Percentiles rank a stretch among this genome's conserved stretches.
Evolutionary conservation across 2,329 filamentous ascomycete genomes (phyloP).

Genomic region (Diaporthe citri): DNA sequence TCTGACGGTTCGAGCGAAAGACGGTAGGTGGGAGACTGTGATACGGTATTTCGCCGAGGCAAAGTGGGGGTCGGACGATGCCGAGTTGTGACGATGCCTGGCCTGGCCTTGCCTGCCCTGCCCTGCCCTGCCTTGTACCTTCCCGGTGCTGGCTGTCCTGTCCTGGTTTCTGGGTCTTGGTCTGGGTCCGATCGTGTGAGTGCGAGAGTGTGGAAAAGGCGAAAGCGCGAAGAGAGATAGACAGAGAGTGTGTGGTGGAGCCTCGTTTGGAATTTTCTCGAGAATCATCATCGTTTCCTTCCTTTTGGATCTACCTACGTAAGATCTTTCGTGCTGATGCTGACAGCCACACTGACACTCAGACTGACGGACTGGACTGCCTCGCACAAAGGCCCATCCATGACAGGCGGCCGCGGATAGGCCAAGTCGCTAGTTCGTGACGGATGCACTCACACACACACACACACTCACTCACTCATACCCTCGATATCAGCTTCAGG

Average conservation of each 20-base stretch:
- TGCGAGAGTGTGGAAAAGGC: neutral
- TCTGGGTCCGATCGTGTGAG: slow-evolving; percentile 12
- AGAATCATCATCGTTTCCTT: neutral
- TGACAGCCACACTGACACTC: slow-evolving; percentile 25
- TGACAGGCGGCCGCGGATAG: slow-evolving; percentile 13
- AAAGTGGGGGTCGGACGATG: slow-evolving; percentile 30
- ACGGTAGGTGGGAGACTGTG: slow-evolving; percentile 21
- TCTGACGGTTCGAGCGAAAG: neutral
- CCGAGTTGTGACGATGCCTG: slow-evolving; percentile 24
- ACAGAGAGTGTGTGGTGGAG: slow-evolving; percentile 4
- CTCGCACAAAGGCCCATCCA: neutral
- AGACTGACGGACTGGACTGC: neutral
- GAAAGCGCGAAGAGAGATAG: slow-evolving; percentile 16
- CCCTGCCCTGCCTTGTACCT: neutral
- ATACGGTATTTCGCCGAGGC: slow-evolving; percentile 35
- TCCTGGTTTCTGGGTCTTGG: neutral
- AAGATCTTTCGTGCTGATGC: neutral
- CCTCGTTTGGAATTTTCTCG: slow-evolving; percentile 21
- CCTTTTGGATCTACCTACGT: neutral
- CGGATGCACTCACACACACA: neutral
- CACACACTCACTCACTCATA: neutral
- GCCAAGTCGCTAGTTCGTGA: slow-evolving; percentile 33
- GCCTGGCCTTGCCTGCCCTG: slow-evolving; percentile 1
- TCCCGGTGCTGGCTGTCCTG: slow-evolving; percentile 1
- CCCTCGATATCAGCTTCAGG: slow-evolving; percentile 8